Evolutionary conservation across 1,284 basidiomycete species (phyloP), one percentile per base, ranked within the genome.

Genomic region (Cystobasidium slooffiae): DNA sequence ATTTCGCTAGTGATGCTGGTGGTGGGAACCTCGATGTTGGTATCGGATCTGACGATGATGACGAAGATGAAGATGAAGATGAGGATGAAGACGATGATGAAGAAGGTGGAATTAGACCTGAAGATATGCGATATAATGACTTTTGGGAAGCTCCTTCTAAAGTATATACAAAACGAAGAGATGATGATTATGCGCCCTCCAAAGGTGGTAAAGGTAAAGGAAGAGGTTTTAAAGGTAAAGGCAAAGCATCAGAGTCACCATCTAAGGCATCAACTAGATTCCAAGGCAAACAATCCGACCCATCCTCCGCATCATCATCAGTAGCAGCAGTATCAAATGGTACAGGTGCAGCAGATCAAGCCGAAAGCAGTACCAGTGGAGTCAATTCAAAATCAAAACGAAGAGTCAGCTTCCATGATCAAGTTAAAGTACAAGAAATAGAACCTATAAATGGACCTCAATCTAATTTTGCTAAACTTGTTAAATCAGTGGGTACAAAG

Each of bases 351-450:
- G 20, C 59, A 14, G 61, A 24, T 37, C 39, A n/a, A 2, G 24
- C 59, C 5, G 41, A 58, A n/a, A 18, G 41, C 49, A 53, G n/a
- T 41, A 41, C 3, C 9, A 43, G 43, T 4, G 56, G 37, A 22
- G 43, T 41, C 37, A 31, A 31, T 31, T 1, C 47, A 51, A 63
- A 63, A 16, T 16, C 16, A 1, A 47, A 63, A n/a, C 22, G 77
- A 79, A 84, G 53, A 75, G 91, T 94, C 8, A 88, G 90, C 37
- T 94, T 94, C 81, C 86, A 90, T 80, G 90, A 92, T 22, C 86
- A 90, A 80, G 93, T 94, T 41, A 85, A 88, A 65, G 90, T 93
- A 49, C 92, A 89, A 82, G 90, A 87, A 53, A 81, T 80, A 73
- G 78, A 79, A 74, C 64, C 76, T 16, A 73, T 75, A 49, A 77